These are phyloP conservation scores for Colletotrichum sp. DNA, from an alignment of 2,329 filamentous ascomycete genomes.

Conservation along the genomic window DNA sequence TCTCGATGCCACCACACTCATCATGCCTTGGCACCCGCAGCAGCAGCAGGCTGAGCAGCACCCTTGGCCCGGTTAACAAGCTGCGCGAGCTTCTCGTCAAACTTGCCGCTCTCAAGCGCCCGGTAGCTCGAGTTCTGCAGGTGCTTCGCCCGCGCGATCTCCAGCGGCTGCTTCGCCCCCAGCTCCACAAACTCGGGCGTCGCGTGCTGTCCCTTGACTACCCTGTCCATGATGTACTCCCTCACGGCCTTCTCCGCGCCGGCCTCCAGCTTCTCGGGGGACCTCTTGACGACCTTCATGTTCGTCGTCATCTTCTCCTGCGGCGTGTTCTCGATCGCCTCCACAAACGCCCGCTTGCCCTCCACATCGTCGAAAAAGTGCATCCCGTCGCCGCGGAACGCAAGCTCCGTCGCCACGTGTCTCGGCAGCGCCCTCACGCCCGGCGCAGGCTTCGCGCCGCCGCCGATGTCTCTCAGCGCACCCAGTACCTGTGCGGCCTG, in stretches of 20 bases:
- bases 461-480: background rate
- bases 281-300: constrained; percentile 8
- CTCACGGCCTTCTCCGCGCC: constrained; percentile 35
- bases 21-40: constrained; percentile 23
- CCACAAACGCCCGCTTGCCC: constrained; percentile 21
- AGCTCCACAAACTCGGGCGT: constrained; percentile 31
- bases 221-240: constrained; percentile 34
- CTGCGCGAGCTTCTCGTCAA: constrained; percentile 42
- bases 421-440: constrained; percentile 19
- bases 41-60: constrained; percentile 18
- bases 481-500: background rate
- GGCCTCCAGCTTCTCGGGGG: constrained; percentile 30
- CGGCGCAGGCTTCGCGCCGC: background rate
- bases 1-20: background rate
- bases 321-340: constrained; percentile 17
- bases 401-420: constrained; percentile 34
- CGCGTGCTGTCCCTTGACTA: constrained; percentile 41
- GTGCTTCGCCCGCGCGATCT: constrained; percentile 39
- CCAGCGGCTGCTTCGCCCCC: constrained; percentile 29
- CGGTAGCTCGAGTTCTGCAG: constrained; percentile 41
- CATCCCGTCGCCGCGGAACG: constrained; percentile 4
- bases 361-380: constrained; percentile 24
- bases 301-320: background rate
- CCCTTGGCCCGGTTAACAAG: constrained; percentile 28
- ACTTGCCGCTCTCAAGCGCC: constrained; percentile 34